Evolutionary conservation across 177 flowering plant genomes (phyloP).

Genomic region (Vitis hybrid): DNA sequence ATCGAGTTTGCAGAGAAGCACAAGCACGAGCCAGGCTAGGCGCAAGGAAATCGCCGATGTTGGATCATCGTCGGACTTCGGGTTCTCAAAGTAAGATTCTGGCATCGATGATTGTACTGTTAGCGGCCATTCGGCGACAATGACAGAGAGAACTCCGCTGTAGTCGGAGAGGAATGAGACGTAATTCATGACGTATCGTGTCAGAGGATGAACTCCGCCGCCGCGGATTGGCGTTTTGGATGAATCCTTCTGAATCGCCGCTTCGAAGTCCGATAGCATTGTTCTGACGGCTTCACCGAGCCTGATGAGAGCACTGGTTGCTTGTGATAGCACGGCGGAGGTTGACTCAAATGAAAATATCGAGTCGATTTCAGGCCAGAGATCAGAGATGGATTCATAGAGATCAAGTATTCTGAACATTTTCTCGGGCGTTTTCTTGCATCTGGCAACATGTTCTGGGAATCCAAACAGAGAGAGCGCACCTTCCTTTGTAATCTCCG

Average conservation of each 20-base stretch:
- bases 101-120: constrained; percentile 33
- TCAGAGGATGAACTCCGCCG: constrained; percentile 79
- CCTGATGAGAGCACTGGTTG: constrained; percentile 39
- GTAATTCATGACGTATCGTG: constrained; percentile 88
- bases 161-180: constrained; percentile 64
- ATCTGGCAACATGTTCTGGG: constrained; percentile 57
- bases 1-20: constrained; percentile 84
- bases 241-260: constrained; percentile 67
- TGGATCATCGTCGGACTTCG: constrained; percentile 20
- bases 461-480: constrained; percentile 57
- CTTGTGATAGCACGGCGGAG: constrained; percentile 46
- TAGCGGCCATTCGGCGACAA: constrained; percentile 53
- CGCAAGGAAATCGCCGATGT: constrained; percentile 36
- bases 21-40: constrained; percentile 72
- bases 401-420: constrained; percentile 71
- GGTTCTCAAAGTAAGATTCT: constrained; percentile 40
- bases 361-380: constrained; percentile 63
- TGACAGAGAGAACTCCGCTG: constrained; percentile 48
- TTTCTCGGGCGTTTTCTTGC: constrained; percentile 73
- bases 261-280: constrained; percentile 64
- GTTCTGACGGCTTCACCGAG: constrained; percentile 60
- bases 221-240: constrained; percentile 53
- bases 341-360: constrained; percentile 61
- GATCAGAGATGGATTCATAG: constrained; percentile 59
- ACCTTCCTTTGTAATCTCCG: constrained; percentile 52